Evolutionary conservation across 805 yeast genomes (phyloP).

Genomic region (Debaryomyces prosopidis): DNA sequence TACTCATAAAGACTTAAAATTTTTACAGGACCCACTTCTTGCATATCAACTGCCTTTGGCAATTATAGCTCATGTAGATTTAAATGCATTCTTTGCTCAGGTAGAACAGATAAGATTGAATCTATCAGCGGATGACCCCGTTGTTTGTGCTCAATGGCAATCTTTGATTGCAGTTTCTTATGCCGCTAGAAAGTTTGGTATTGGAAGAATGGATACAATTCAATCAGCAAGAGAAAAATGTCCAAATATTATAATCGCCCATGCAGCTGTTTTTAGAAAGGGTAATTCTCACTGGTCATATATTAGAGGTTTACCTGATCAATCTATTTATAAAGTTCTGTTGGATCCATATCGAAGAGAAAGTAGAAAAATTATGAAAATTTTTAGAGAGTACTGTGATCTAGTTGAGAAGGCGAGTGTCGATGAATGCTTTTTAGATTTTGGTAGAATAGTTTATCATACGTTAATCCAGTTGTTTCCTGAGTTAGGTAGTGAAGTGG

Average conservation of each 20-base stretch:
- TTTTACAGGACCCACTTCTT: constrained; percentile 43
- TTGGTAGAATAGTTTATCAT: constrained; percentile 63
- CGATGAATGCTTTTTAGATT: constrained; percentile 87
- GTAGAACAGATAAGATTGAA: constrained; percentile 80
- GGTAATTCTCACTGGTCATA: constrained; percentile 88
- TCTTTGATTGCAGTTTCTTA: constrained; percentile 87
- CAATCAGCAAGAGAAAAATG: constrained; percentile 73
- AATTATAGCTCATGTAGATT: constrained; percentile 81
- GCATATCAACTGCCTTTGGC: constrained; percentile 70
- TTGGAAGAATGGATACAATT: constrained; percentile 73
- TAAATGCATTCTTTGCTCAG: constrained; percentile 96
- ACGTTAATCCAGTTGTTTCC: constrained; percentile 51
- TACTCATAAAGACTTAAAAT: constrained; percentile 49
- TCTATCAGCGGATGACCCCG: constrained; percentile 67
- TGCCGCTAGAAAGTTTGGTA: constrained; percentile 84
- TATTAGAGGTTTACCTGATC: constrained; percentile 56
- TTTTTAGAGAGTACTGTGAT: constrained; percentile 63
- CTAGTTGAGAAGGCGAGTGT: constrained; percentile 91
- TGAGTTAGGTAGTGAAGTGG: constrained; percentile 19
- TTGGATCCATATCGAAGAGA: constrained; percentile 91
- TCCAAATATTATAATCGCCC: constrained; percentile 74
- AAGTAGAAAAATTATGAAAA: constrained; percentile 70
- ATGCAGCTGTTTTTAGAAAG: constrained; percentile 89
- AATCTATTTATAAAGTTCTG: constrained; percentile 74
- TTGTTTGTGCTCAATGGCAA: constrained; percentile 94